phyloP scores from a whole-genome alignment of 805 yeast genomes.

The Metschnikowia gelsemii region DNA sequence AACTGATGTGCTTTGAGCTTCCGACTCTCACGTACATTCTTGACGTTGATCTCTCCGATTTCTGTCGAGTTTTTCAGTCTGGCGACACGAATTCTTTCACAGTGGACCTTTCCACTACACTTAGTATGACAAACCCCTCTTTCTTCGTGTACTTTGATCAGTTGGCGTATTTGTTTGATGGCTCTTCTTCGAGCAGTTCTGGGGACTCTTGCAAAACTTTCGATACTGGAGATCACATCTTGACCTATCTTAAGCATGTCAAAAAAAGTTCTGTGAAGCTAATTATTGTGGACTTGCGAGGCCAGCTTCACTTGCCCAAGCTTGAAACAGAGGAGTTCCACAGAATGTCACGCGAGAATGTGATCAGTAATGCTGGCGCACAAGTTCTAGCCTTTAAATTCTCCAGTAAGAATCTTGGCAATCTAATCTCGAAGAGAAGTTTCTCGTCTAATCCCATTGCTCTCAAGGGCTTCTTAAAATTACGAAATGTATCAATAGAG shows the following conservation, averaged over 20 bases:
- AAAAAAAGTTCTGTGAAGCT: slow-evolving; percentile 23
- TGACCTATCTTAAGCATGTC: slow-evolving; percentile 1
- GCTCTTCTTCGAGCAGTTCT: not conserved
- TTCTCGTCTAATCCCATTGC: not conserved
- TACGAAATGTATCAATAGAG: slow-evolving; percentile 31
- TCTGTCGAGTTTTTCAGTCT: slow-evolving; percentile 20
- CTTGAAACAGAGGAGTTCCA: slow-evolving; percentile 9
- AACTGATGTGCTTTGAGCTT: slow-evolving; percentile 32
- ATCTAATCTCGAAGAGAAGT: slow-evolving; percentile 8
- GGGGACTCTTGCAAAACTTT: not conserved
- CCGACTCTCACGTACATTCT: slow-evolving; percentile 35
- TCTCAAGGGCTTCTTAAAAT: slow-evolving; percentile 28
- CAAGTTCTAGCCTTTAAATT: slow-evolving; percentile 28
- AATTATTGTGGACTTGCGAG: slow-evolving; percentile 31
- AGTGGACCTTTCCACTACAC: slow-evolving; percentile 19
- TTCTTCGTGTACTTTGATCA: slow-evolving; percentile 41
- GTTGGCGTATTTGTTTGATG: slow-evolving; percentile 21
- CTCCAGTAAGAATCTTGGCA: slow-evolving; percentile 26
- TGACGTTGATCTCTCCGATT: slow-evolving; percentile 24
- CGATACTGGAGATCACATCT: not conserved
- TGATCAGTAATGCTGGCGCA: slow-evolving; percentile 24
- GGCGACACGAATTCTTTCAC: slow-evolving; percentile 11
- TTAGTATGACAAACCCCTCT: slow-evolving; percentile 36
- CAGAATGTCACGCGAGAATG: slow-evolving; percentile 30
- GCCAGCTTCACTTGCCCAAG: slow-evolving; percentile 33